A percentile compares a stretch with the other conserved stretches of the same genome.
Evolutionary conservation across 2,329 filamentous ascomycete species (phyloP).

Genomic region (Helicocarpus griseus): DNA sequence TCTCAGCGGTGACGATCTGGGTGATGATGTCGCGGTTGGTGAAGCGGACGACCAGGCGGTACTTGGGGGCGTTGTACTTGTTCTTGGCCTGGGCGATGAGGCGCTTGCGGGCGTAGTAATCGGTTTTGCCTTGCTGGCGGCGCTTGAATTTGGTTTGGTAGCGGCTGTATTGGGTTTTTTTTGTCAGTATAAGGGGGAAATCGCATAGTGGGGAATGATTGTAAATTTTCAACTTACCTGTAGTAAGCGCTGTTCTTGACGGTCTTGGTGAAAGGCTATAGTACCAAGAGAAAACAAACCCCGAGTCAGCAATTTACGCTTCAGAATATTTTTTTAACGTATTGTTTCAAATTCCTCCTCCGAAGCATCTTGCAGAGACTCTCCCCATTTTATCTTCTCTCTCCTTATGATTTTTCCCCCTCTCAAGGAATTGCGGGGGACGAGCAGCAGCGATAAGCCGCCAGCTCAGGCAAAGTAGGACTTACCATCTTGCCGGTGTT

Average conservation of each 20-base stretch:
- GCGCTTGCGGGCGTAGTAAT: conserved; percentile 99
- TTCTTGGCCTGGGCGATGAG: conserved; percentile 99
- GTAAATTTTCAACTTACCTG: conserved; percentile 84
- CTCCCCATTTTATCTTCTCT: conserved; percentile 31
- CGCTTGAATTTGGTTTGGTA: conserved; percentile 99
- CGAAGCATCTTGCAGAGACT: conserved; percentile 99
- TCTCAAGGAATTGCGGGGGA: conserved; percentile 10
- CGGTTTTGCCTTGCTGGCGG: conserved; percentile 92
- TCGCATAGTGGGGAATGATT: no score
- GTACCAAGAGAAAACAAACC: conserved; percentile 35
- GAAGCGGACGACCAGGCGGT: conserved; percentile 98
- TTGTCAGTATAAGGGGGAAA: neutral
- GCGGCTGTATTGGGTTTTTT: conserved; percentile 50
- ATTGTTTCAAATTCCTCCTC: no score
- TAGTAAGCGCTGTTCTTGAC: conserved; percentile 98
- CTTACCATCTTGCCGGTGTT: conserved; percentile 39
- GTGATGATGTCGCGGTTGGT: conserved; percentile 99
- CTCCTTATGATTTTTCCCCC: conserved; percentile 11
- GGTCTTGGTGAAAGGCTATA: conserved; percentile 80
- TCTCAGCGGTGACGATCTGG: conserved; percentile 95
- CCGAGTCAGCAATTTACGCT: conserved; percentile 99
- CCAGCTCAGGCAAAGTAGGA: conserved; percentile 19
- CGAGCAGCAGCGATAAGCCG: conserved; percentile 8
- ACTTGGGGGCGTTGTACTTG: conserved; percentile 99
- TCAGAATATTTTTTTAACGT: conserved; percentile 59